phyloP scores from a whole-genome alignment of 345 rosid species.

The Cardamine occulta region DNA sequence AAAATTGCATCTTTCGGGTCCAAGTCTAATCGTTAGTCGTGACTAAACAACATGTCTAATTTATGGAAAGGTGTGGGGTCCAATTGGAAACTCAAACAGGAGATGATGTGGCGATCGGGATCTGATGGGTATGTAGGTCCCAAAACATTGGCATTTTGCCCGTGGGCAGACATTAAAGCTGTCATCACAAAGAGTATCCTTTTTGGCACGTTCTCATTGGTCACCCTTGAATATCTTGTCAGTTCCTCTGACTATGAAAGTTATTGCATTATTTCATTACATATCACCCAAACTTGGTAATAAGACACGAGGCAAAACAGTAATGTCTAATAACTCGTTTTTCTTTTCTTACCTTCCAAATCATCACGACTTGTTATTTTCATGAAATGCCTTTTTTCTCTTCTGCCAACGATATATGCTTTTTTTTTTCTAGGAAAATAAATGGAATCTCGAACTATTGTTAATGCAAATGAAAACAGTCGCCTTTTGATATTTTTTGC shows the following conservation, averaged over 20 bases:
- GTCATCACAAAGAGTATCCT: conserved; percentile 36
- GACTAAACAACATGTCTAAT: conserved; percentile 16
- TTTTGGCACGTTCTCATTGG: conserved; percentile 45
- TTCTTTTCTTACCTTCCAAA: background rate
- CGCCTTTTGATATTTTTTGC: conserved; percentile 14
- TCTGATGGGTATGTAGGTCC: conserved; percentile 39
- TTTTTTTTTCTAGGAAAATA: background rate
- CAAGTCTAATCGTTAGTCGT: background rate
- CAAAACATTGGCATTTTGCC: conserved; percentile 39
- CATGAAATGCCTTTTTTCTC: conserved; percentile 18
- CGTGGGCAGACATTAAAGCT: conserved; percentile 49
- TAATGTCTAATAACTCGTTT: conserved; percentile 10
- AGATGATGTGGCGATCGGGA: conserved; percentile 44
- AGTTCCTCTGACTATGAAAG: conserved; percentile 18
- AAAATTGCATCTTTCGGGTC: background rate
- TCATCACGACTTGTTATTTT: conserved; percentile 24
- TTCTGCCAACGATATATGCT: conserved; percentile 8
- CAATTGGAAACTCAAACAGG: background rate
- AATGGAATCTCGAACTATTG: conserved; percentile 7
- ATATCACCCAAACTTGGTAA: conserved; percentile 37
- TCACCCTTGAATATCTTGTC: conserved; percentile 33
- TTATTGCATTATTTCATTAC: conserved; percentile 21
- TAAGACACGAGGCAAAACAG: conserved; percentile 21
- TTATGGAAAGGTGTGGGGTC: conserved; percentile 11
- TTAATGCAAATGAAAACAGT: conserved; percentile 23